Evolutionary conservation across 306 rosid genomes (phyloP).

Genomic region (Dalbergia oliveri): DNA sequence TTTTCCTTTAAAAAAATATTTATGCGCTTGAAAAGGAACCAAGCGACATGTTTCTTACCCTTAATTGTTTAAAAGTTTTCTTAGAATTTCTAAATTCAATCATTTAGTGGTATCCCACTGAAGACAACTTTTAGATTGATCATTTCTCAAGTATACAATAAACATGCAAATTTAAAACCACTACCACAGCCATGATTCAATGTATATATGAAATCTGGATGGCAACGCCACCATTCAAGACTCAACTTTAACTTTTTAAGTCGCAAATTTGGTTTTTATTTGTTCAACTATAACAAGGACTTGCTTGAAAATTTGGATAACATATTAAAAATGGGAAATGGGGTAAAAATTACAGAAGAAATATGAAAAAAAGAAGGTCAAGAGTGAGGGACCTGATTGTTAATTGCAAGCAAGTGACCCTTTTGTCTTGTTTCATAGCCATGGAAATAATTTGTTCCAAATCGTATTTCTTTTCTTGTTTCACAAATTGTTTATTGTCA

Average conservation of each 20-base stretch:
- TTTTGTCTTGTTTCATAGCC: background rate
- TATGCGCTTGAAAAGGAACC: background rate
- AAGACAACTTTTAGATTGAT: background rate
- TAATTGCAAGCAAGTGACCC: constrained; percentile 3
- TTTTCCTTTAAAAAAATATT: background rate
- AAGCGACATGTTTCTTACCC: background rate
- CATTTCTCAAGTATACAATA: too few species aligned
- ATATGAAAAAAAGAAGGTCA: background rate
- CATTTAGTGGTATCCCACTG: background rate
- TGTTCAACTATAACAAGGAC: background rate
- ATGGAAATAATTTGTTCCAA: background rate
- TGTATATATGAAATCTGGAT: background rate
- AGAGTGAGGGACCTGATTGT: background rate
- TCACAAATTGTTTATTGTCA: too few species aligned
- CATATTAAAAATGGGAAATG: background rate
- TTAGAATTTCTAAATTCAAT: background rate
- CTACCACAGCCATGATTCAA: background rate
- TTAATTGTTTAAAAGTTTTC: background rate
- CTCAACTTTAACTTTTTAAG: background rate
- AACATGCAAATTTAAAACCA: background rate
- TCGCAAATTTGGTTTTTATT: background rate
- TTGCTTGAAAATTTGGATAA: constrained; percentile 9
- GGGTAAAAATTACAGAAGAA: background rate
- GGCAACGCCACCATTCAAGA: background rate
- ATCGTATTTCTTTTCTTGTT: too few species aligned